A percentile compares a stretch with the other conserved stretches of the same genome.
Evolutionary conservation across 208 protist genomes (phyloP).

Genomic region (Tetramitus jugosus): DNA sequence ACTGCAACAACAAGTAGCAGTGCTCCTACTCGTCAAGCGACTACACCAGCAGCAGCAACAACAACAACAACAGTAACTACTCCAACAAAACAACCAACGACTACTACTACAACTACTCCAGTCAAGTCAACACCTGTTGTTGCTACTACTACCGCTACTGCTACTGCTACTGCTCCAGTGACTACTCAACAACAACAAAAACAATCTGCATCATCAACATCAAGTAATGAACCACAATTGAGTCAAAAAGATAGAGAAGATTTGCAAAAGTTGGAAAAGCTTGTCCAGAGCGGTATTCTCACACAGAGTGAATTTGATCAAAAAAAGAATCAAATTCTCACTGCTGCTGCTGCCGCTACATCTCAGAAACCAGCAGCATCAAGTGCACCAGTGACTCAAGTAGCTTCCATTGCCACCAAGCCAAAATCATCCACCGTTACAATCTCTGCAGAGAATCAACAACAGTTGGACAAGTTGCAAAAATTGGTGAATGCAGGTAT

Average conservation of each 20-base stretch:
- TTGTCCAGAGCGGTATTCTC: not conserved
- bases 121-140: not conserved
- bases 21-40: not conserved
- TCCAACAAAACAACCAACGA: not conserved
- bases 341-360: not conserved
- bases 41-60: not conserved
- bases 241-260: not conserved
- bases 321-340: constrained; percentile 8
- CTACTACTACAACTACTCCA: not conserved
- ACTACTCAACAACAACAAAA: not conserved
- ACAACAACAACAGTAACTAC: not conserved
- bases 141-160: not conserved
- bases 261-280: not conserved
- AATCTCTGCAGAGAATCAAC: not conserved
- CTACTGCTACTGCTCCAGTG: not conserved
- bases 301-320: not conserved
- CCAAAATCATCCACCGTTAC: not conserved
- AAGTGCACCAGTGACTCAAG: not conserved
- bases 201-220: not conserved
- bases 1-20: not conserved
- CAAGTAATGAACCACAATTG: not conserved
- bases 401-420: too few species aligned
- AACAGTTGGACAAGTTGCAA: not conserved
- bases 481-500: not conserved
- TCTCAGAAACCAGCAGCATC: not conserved